Evolutionary conservation across 2,329 filamentous ascomycete species (phyloP).

Genomic region (Diaporthe australafricana): DNA sequence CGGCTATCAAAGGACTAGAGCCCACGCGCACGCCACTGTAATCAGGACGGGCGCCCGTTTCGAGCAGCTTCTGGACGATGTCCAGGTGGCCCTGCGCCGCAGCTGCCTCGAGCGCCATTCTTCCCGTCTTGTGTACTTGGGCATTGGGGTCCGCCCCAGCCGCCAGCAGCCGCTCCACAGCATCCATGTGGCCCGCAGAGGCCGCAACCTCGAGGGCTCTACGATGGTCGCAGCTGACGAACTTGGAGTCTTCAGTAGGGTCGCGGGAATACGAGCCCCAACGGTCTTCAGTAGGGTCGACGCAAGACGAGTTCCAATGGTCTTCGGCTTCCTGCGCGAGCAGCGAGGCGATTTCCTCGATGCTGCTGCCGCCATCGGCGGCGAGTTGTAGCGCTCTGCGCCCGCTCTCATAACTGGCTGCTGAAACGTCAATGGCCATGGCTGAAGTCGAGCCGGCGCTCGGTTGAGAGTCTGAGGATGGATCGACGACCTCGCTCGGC

Average conservation of each 20-base stretch:
- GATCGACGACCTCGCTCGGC: not conserved
- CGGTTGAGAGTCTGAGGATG: not conserved
- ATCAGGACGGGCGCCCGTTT: not conserved
- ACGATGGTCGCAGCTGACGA: not conserved
- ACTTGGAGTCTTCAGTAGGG: no score
- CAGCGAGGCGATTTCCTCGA: not conserved
- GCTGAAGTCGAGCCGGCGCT: not conserved
- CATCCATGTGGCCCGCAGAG: not conserved
- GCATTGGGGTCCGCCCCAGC: not conserved
- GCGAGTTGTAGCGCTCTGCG: not conserved
- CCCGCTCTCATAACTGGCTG: not conserved
- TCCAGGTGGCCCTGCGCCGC: not conserved
- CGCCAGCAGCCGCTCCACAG: not conserved
- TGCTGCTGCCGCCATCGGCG: not conserved
- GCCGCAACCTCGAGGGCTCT: not conserved
- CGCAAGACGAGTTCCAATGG: not conserved
- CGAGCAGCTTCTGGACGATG: not conserved
- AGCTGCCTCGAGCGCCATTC: not conserved
- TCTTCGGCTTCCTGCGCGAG: not conserved
- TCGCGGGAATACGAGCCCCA: no score
- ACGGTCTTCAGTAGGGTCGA: not conserved
- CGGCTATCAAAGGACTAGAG: not conserved
- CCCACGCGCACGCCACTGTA: not conserved
- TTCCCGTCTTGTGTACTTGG: not conserved
- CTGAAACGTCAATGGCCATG: not conserved